Evolutionary conservation across 2,329 filamentous ascomycete genomes (phyloP).

Genomic region (Fusarium ambrosium): DNA sequence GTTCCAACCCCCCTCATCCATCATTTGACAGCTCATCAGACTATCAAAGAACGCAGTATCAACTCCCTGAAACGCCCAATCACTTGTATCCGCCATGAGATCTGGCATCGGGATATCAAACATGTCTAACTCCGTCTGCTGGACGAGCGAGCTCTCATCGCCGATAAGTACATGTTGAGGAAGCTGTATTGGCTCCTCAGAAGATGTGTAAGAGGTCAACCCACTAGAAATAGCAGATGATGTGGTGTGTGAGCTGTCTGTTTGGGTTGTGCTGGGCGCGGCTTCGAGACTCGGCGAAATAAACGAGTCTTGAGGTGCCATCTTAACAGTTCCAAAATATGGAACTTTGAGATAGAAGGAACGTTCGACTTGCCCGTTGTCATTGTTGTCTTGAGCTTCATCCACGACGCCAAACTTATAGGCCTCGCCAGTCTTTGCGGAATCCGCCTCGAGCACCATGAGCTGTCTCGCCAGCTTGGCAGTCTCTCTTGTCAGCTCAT

Average conservation of each 20-base stretch:
- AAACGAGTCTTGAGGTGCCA: background rate
- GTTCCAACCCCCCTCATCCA: background rate
- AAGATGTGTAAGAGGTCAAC: background rate
- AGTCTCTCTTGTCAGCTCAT: background rate
- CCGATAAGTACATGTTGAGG: background rate
- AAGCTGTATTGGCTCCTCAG: background rate
- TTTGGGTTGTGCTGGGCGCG: background rate
- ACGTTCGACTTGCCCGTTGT: background rate
- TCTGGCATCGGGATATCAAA: background rate
- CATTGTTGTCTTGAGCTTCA: background rate
- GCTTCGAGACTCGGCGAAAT: background rate
- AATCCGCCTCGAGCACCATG: background rate
- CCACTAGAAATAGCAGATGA: background rate
- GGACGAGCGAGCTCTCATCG: background rate
- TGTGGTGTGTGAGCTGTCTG: background rate
- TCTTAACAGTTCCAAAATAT: background rate
- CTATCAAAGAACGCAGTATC: background rate
- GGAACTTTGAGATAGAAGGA: background rate
- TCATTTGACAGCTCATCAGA: background rate
- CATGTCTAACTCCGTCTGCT: background rate
- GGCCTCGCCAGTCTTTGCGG: background rate
- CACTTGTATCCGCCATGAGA: background rate
- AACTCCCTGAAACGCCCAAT: background rate
- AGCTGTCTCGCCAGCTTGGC: background rate
- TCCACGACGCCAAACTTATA: background rate